phyloP scores from a whole-genome alignment of 2,329 filamentous ascomycete species.

The Zymoseptoria passerinii region DNA sequence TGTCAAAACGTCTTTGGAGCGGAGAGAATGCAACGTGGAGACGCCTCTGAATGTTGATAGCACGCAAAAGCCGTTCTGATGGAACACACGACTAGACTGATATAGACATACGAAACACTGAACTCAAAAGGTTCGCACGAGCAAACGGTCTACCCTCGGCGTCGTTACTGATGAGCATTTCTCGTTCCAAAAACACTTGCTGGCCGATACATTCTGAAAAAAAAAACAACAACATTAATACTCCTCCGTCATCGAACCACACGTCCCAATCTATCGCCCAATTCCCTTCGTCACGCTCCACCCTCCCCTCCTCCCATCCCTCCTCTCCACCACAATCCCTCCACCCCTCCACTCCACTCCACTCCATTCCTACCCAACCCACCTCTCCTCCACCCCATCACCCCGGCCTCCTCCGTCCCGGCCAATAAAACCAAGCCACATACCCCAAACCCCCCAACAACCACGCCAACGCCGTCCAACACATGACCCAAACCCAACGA shows the following conservation, averaged over 20 bases:
- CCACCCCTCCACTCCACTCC: background rate
- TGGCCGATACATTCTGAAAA: no score
- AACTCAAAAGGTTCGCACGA: no score
- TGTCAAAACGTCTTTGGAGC: no score
- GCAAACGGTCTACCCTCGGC: no score
- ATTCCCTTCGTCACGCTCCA: no score
- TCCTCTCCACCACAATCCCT: background rate
- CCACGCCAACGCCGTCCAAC: background rate
- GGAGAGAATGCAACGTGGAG: background rate
- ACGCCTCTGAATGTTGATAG: background rate
- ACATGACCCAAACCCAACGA: background rate
- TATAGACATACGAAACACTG: background rate
- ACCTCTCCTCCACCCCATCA: no score
- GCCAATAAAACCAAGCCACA: background rate
- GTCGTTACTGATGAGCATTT: no score
- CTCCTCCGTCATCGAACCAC: no score
- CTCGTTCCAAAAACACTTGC: no score
- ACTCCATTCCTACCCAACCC: background rate
- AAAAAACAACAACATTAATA: no score
- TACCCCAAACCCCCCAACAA: background rate
- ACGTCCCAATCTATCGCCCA: no score
- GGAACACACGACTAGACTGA: background rate
- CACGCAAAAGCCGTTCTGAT: background rate
- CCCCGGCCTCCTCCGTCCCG: no score
- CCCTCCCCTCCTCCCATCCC: background rate